A percentile compares a stretch with the other conserved stretches of the same genome.
Evolutionary conservation across 169 alveolate species (phyloP).

Genomic region (Plasmodium knowlesi): DNA sequence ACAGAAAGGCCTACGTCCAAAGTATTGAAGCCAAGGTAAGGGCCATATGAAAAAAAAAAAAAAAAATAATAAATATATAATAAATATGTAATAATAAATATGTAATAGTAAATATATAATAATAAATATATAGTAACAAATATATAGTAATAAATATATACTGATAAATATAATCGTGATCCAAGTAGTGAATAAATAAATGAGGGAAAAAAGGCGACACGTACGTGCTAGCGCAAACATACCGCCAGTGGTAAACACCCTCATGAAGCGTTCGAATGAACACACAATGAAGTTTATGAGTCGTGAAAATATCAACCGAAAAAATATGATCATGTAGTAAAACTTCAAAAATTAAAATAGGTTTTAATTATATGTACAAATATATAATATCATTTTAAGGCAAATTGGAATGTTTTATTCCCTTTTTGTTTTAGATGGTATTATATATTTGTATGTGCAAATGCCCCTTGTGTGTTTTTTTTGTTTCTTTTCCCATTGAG

Average conservation of each 20-base stretch:
- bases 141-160: too few relatives aligned
- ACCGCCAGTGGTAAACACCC: neutral
- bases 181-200: neutral
- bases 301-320: constrained; percentile 24
- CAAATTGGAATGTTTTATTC: constrained; percentile 35
- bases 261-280: neutral
- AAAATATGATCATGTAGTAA: constrained; percentile 39
- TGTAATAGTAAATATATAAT: too few relatives aligned
- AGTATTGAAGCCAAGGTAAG: constrained; percentile 69
- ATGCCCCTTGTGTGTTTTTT: constrained; percentile 21
- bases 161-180: neutral
- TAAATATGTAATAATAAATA: neutral
- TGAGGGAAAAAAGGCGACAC: neutral
- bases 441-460: neutral
- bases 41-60: neutral
- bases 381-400: constrained; percentile 1
- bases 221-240: neutral
- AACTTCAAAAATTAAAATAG: constrained; percentile 47
- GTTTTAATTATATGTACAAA: constrained; percentile 19
- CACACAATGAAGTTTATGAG: constrained; percentile 45
- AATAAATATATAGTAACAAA: neutral
- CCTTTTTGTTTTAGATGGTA: constrained; percentile 21
- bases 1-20: constrained; percentile 61
- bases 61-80: neutral
- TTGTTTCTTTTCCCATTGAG: neutral